Evolutionary conservation across 768 basidiomycete genomes (phyloP).

Genomic region (Epithele typhae): DNA sequence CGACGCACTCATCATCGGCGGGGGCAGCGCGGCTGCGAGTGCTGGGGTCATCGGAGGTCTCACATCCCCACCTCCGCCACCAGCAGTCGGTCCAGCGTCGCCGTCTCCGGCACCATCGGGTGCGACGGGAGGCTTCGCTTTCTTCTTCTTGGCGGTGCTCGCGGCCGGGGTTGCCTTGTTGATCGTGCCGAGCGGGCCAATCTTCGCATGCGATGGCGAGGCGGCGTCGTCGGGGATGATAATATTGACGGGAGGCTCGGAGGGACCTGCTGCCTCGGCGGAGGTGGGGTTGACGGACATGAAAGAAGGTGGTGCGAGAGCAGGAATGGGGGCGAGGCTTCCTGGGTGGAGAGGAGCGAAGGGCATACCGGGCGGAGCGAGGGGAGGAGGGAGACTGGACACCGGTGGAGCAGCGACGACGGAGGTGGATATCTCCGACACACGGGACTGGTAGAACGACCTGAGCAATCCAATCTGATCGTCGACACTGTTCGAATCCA

Average conservation of each 20-base stretch:
- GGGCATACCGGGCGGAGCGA: constrained; percentile 1
- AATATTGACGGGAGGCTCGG: constrained; percentile 25
- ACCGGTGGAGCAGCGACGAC: constrained; percentile 13
- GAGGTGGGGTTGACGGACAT: constrained; percentile 12
- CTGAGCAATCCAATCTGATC: constrained; percentile 85
- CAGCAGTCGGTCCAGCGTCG: constrained; percentile 2
- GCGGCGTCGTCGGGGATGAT: constrained; percentile 65
- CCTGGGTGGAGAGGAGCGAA: no score
- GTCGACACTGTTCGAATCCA: constrained; percentile 61
- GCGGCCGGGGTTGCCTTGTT: constrained; percentile 44
- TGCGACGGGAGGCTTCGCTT: constrained; percentile 22
- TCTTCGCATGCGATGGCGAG: constrained; percentile 54
- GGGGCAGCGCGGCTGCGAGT: constrained; percentile 2
- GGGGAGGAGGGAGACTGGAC: constrained; percentile 8
- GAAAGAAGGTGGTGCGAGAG: constrained; percentile 2
- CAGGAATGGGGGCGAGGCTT: no score
- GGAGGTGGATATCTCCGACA: constrained; percentile 29
- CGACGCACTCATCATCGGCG: constrained; percentile 6
- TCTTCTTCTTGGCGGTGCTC: constrained; percentile 56
- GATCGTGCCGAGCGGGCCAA: constrained; percentile 79
- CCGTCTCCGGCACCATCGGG: background rate
- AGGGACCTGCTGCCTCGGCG: constrained; percentile 13
- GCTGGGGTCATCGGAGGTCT: constrained; percentile 2
- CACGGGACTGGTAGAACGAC: constrained; percentile 61
- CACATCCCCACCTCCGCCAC: background rate